Conservation (phyloP, 1,284 basidiomycete genomes). For the Anthracocystis walkeri region DNA sequence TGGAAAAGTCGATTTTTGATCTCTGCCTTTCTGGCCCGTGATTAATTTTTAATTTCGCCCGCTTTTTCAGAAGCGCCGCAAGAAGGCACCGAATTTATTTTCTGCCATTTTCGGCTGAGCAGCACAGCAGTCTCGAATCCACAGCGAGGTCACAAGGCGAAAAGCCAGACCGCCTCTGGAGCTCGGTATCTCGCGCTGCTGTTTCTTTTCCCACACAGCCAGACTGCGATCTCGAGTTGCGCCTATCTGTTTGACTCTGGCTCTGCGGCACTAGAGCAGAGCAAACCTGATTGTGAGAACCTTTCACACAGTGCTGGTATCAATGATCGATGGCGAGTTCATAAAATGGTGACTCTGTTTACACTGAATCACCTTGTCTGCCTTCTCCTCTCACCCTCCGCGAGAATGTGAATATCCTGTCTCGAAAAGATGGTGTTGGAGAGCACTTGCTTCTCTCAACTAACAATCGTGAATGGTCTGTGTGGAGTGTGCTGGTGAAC, state of each 20-base stretch:
- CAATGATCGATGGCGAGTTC: no score
- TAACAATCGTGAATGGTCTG: neutral
- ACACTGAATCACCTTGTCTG: no score
- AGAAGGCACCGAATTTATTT: conserved; percentile 24
- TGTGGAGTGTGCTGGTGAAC: conserved; percentile 9
- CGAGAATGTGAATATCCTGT: no score
- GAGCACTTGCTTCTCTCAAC: no score
- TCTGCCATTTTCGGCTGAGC: neutral
- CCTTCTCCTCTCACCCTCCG: no score
- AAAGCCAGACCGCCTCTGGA: neutral
- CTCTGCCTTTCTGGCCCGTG: conserved; percentile 16
- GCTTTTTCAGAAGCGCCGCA: conserved; percentile 6
- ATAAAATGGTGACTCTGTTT: no score
- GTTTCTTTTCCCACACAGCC: neutral
- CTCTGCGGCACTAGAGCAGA: neutral
- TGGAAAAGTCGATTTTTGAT: conserved; percentile 17
- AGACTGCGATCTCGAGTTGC: conserved; percentile 8
- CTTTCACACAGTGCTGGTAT: neutral
- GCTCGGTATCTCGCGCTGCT: conserved; percentile 4
- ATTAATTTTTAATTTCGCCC: conserved; percentile 14
- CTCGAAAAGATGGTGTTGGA: no score
- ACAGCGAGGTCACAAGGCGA: neutral
- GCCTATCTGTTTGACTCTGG: neutral
- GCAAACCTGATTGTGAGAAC: neutral
- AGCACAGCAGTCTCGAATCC: conserved; percentile 1